Conservation (phyloP, 1,139 yeast genomes). For the Meyerozyma sp. region DNA sequence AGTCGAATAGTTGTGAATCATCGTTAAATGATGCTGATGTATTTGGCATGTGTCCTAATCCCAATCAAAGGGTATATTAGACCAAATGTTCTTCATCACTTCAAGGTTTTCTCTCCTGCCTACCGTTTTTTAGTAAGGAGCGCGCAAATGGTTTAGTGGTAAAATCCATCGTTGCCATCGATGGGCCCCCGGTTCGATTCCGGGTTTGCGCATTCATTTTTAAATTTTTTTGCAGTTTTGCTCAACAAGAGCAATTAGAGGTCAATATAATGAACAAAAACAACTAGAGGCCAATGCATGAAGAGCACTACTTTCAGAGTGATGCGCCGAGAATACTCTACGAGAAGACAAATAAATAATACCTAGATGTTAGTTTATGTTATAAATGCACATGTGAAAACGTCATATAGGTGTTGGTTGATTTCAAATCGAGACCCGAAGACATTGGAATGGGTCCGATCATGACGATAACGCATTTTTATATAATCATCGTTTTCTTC, state of each 20-base stretch:
- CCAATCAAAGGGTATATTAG: too few relatives aligned
- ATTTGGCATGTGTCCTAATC: too few relatives aligned
- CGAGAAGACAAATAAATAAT: neutral
- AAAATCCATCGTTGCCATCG: conserved; percentile 2
- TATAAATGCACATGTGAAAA: neutral
- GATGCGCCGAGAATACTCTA: neutral
- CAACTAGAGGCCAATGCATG: too few relatives aligned
- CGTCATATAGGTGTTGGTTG: conserved; percentile 3
- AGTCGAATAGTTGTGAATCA: too few relatives aligned
- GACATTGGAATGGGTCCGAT: conserved; percentile 1
- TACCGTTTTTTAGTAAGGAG: neutral
- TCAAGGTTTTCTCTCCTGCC: neutral
- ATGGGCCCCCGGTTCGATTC: conserved; percentile 2
- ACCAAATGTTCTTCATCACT: too few relatives aligned
- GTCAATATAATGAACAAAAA: neutral
- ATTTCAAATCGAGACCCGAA: neutral
- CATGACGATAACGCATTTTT: conserved; percentile 3
- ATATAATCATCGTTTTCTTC: conserved; percentile 1
- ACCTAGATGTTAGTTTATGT: neutral
- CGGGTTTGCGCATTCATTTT: conserved; percentile 1
- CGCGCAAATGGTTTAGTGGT: conserved; percentile 2
- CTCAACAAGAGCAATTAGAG: neutral
- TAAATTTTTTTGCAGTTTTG: neutral
- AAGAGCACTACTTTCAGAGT: too few relatives aligned
- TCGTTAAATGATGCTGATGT: too few relatives aligned